Evolutionary conservation across 176 grass and related monocot genomes (phyloP), one percentile per base, ranked within the genome.

Genomic region (Chrysopogon serrulatus): DNA sequence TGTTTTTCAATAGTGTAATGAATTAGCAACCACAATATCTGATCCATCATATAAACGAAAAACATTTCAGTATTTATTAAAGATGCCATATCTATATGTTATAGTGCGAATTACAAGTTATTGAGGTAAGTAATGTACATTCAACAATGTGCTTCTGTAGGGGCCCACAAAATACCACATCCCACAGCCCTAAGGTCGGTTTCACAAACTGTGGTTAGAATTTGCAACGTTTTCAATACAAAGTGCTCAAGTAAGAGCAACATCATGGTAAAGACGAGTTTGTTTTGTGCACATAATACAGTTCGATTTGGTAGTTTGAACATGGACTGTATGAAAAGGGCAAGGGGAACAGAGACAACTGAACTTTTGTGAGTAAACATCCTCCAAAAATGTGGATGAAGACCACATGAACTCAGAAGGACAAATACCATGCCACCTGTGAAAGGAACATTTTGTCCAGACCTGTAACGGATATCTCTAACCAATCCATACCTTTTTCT

Each of bases 401-500:
- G 33, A 5, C 65, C 40, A 78, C 15, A 28, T 70, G 28, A 49
- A 68, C 3, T 5, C 18, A 32, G 17, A 69, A 71, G 33, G 65
- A 68, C 24, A 90, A 64, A 66, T 64, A 49, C 5, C 42, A 5
- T 65, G 77, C 65, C 72, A 86, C 57, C 23, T 86, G 2, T 39
- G 79, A 87, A 81, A 75, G 78, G 32, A 68, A 59, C 73, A 81
- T 30, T 77, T 82, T 47, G 65, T 81, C 71, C 54, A 69, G 59
- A 85, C 63, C 26, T 51, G 53, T 23, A 32, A 53, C 33, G 21
- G 71, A 80, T 48, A 84, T 47, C 54, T 56, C 18, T 15, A 61
- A 48, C 43, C 6, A 10, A 71, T 19, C 21, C 65, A 71, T 14
- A 64, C 37, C 31, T 73, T 85, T 65, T 30, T 72, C 42, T 47